phyloP scores from a whole-genome alignment of 345 rosid genomes.

The Viola odorata region DNA sequence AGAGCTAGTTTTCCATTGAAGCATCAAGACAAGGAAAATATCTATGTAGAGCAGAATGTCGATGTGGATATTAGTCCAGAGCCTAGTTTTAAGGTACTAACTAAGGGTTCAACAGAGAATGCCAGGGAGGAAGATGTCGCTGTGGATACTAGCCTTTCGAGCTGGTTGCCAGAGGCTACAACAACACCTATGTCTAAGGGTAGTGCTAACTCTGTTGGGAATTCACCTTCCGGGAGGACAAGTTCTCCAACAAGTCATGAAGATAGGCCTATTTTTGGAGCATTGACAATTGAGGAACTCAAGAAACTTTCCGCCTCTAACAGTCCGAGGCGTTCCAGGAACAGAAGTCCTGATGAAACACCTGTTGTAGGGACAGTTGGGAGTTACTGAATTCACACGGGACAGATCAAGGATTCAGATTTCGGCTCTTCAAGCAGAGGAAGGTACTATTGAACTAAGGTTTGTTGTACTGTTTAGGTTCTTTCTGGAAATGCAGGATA shows the following conservation, averaged over 20 bases:
- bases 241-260: slow-evolving; percentile 1
- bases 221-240: slow-evolving; percentile 14
- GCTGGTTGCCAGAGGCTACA: slow-evolving; percentile 12
- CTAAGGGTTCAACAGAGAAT: not conserved
- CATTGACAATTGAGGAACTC: slow-evolving; percentile 6
- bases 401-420: slow-evolving; percentile 11
- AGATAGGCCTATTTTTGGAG: slow-evolving; percentile 17
- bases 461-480: not conserved
- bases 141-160: slow-evolving; percentile 25
- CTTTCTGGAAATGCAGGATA: slow-evolving; percentile 8
- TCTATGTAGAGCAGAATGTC: slow-evolving; percentile 16
- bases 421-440: slow-evolving; percentile 17
- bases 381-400: slow-evolving; percentile 27
- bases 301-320: slow-evolving; percentile 5
- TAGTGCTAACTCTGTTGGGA: slow-evolving; percentile 30
- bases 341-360: slow-evolving; percentile 10
- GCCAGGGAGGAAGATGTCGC: slow-evolving; percentile 10
- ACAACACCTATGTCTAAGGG: slow-evolving; percentile 24
- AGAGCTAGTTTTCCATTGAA: not conserved
- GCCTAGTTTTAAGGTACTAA: slow-evolving; percentile 16
- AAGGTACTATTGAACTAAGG: not conserved
- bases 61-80: slow-evolving; percentile 11
- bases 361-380: slow-evolving; percentile 23
- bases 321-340: slow-evolving; percentile 7
- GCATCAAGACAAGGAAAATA: slow-evolving; percentile 29